These are phyloP conservation scores for Myxozyma neotropica DNA, from an alignment of 805 yeast species.

Conservation along the genomic window DNA sequence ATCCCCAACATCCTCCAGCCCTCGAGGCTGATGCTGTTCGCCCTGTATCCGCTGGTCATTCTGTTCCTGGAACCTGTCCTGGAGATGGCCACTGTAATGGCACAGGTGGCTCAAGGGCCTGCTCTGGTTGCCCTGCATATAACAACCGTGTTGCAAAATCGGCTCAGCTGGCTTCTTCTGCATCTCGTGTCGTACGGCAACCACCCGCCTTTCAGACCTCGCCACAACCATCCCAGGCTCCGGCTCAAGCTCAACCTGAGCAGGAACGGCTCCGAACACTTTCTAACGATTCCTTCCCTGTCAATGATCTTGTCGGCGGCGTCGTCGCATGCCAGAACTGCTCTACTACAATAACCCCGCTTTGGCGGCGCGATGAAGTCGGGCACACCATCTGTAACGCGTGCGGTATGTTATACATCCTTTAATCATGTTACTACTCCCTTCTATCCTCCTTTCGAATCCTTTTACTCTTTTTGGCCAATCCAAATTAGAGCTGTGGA, in stretches of 20 bases:
- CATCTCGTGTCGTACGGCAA: constrained; percentile 1
- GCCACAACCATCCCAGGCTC: constrained; percentile 10
- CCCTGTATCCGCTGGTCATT: constrained; percentile 10
- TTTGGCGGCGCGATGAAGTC: constrained; percentile 80
- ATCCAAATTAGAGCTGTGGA: too few relatives aligned
- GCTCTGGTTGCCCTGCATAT: constrained; percentile 81
- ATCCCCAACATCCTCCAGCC: constrained; percentile 35
- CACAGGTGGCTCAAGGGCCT: constrained; percentile 79
- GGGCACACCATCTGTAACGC: constrained; percentile 89
- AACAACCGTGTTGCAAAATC: constrained; percentile 57
- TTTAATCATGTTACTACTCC: background rate
- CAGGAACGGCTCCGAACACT: background rate
- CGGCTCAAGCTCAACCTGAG: background rate
- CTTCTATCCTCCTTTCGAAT: background rate
- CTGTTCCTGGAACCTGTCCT: constrained; percentile 57
- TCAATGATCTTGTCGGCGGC: constrained; percentile 36
- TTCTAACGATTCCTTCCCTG: background rate
- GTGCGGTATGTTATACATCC: constrained; percentile 54
- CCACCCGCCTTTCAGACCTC: background rate
- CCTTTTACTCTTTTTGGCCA: background rate
- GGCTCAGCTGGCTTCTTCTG: constrained; percentile 23
- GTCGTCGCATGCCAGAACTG: constrained; percentile 83
- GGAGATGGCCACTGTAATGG: constrained; percentile 86
- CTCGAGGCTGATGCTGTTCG: background rate
- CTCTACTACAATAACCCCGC: constrained; percentile 80